Evolutionary conservation across 176 grass and related monocot species (phyloP).

Genomic region (Microstegium vimineum): DNA sequence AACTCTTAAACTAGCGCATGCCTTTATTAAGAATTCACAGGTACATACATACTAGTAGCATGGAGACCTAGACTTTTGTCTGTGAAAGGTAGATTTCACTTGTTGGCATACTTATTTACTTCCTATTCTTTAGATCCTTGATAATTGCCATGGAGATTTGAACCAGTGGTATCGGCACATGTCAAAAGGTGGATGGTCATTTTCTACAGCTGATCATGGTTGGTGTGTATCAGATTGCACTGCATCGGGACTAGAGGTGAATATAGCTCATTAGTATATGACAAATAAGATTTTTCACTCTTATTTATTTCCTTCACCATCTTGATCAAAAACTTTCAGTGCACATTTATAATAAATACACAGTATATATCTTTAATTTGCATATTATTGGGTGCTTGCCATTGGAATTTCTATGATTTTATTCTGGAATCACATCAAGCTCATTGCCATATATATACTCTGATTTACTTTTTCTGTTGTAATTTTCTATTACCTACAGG

Average conservation of each 20-base stretch:
- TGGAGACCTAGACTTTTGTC: too few relatives aligned
- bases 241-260: conserved; percentile 72
- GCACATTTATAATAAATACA: too few relatives aligned
- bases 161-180: conserved; percentile 75
- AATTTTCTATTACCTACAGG: conserved; percentile 30
- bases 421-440: not conserved
- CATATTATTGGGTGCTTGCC: not conserved
- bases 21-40: conserved; percentile 65
- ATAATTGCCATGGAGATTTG: conserved; percentile 69
- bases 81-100: not conserved
- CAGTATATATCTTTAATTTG: too few relatives aligned
- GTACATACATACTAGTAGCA: conserved; percentile 9
- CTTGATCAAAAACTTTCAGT: too few relatives aligned
- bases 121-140: conserved; percentile 41
- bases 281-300: not conserved
- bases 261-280: not conserved
- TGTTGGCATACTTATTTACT: not conserved
- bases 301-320: not conserved
- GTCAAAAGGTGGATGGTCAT: conserved; percentile 93
- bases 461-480: not conserved
- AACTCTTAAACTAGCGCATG: conserved; percentile 54
- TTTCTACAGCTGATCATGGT: conserved; percentile 77
- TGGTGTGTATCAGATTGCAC: conserved; percentile 95
- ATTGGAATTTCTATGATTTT: not conserved
- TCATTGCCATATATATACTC: not conserved